phyloP scores from a whole-genome alignment of 1,284 basidiomycete species.

The Cystobasidium slooffiae region DNA sequence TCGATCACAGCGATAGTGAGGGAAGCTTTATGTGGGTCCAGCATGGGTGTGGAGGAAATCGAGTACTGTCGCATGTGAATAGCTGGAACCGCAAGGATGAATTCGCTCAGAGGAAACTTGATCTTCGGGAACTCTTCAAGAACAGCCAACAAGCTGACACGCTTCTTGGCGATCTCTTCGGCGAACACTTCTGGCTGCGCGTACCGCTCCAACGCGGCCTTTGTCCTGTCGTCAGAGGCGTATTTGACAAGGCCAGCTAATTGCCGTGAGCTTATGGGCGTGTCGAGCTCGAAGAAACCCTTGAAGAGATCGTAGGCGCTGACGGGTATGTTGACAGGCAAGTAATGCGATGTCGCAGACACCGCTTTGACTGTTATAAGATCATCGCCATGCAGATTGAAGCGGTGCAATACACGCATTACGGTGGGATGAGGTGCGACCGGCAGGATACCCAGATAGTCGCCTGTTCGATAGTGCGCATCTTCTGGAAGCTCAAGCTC shows the following conservation, averaged over 20 bases:
- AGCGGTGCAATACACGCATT: not conserved
- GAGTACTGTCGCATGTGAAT: constrained; percentile 7
- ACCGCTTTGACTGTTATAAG: not conserved
- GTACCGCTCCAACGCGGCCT: not conserved
- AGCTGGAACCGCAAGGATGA: not conserved
- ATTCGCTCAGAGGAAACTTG: not conserved
- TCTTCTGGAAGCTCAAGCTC: constrained; percentile 1
- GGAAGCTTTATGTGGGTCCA: not conserved
- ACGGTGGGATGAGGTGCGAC: not conserved
- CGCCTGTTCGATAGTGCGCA: not conserved
- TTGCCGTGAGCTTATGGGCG: not conserved
- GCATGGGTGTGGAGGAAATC: constrained; percentile 2
- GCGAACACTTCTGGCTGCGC: not conserved
- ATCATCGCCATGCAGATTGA: constrained; percentile 3
- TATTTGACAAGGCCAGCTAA: not conserved
- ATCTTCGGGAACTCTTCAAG: constrained; percentile 13
- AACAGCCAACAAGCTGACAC: constrained; percentile 1
- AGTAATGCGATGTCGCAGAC: not conserved
- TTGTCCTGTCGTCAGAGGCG: not conserved
- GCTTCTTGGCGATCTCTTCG: not conserved
- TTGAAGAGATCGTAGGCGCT: constrained; percentile 9
- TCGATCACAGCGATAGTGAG: constrained; percentile 3
- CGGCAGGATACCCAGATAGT: constrained; percentile 8
- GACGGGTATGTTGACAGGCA: not conserved
- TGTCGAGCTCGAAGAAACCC: constrained; percentile 6